A percentile compares a stretch with the other conserved stretches of the same genome.
These are phyloP conservation scores for Calocybe gangraenosa DNA, from an alignment of 768 basidiomycete species.

Conservation along the genomic window DNA sequence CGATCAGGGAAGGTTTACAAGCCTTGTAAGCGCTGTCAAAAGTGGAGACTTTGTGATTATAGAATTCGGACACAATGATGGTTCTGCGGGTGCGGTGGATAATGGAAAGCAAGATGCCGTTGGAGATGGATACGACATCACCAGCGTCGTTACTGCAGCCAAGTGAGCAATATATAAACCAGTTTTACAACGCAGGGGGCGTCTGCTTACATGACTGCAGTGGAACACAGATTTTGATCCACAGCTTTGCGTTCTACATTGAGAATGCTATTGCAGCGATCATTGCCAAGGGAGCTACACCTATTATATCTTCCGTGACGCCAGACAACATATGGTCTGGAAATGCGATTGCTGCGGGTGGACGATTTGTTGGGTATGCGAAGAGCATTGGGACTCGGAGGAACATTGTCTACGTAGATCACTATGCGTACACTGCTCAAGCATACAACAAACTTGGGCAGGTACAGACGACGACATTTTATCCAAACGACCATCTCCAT, in stretches of 20 bases:
- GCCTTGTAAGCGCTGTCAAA: slow-evolving; percentile 19
- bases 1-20: slow-evolving; percentile 26
- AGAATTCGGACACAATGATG: slow-evolving; percentile 32
- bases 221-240: slow-evolving; percentile 26
- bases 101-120: slow-evolving; percentile 22
- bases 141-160: slow-evolving; percentile 14
- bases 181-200: not conserved
- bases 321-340: slow-evolving; percentile 30
- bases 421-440: slow-evolving; percentile 26
- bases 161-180: slow-evolving; percentile 8
- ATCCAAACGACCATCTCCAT: slow-evolving; percentile 32
- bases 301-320: slow-evolving; percentile 30
- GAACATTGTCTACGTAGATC: slow-evolving; percentile 26
- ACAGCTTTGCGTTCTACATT: slow-evolving; percentile 29
- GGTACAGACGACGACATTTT: slow-evolving; percentile 22
- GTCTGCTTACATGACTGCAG: slow-evolving; percentile 9
- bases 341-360: slow-evolving; percentile 17
- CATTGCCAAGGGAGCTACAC: slow-evolving; percentile 29
- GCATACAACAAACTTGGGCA: slow-evolving; percentile 27
- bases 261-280: slow-evolving; percentile 26
- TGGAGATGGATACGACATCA: slow-evolving; percentile 18
- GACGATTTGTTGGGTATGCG: slow-evolving; percentile 30
- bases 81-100: slow-evolving; percentile 15
- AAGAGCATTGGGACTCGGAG: slow-evolving; percentile 16
- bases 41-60: slow-evolving; percentile 23